These are phyloP conservation scores for Eutypa lata DNA, from an alignment of 2,329 filamentous ascomycete genomes.

Conservation along the genomic window DNA sequence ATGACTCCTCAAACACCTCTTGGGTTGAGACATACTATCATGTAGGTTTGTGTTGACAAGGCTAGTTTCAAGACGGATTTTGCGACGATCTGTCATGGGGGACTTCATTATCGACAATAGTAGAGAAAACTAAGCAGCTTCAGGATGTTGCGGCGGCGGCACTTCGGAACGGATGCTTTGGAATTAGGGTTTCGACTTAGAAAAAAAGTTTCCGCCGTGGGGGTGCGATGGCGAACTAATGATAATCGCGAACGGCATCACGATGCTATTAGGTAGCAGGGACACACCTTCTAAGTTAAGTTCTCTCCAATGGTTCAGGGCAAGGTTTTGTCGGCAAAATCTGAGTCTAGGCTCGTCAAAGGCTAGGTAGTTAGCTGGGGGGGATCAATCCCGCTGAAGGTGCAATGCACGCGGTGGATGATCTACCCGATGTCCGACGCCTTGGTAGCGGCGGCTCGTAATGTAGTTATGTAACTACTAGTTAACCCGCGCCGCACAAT, in stretches of 20 bases:
- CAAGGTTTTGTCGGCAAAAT: neutral
- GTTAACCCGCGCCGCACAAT: conserved; percentile 5
- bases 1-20: too few relatives aligned
- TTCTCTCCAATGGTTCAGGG: neutral
- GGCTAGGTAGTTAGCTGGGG: neutral
- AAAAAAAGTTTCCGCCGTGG: neutral
- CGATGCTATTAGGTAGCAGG: neutral
- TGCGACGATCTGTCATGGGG: neutral
- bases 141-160: neutral
- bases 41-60: neutral
- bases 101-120: neutral
- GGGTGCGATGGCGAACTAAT: neutral
- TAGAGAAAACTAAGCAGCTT: too few relatives aligned
- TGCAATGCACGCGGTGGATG: neutral
- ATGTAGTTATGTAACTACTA: neutral
- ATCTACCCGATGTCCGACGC: neutral
- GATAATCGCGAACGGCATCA: neutral
- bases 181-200: neutral
- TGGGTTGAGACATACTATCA: too few relatives aligned
- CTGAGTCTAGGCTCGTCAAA: neutral
- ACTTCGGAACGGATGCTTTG: neutral
- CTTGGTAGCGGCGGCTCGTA: neutral
- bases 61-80: neutral
- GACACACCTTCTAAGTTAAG: too few relatives aligned
- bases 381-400: neutral